Conservation (phyloP, 805 yeast species). For the Wickerhamiella cacticola region DNA sequence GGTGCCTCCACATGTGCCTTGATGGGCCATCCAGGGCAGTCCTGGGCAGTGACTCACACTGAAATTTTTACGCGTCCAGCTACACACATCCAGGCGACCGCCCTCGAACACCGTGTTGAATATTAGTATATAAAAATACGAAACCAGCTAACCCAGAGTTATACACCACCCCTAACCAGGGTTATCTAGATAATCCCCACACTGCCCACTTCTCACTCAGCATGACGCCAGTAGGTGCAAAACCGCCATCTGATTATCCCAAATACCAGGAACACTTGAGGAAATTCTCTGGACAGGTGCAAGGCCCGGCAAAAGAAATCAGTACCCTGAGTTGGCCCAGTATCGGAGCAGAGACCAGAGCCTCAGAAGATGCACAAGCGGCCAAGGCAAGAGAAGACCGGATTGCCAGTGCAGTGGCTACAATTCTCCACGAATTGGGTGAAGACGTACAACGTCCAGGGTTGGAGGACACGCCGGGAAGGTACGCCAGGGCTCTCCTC, state of each 20-base stretch:
- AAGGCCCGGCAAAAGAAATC: slow-evolving; percentile 36
- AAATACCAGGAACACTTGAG: slow-evolving; percentile 23
- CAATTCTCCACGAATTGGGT: slow-evolving; percentile 67
- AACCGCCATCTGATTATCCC: slow-evolving; percentile 23
- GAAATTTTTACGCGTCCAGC: too few relatives aligned
- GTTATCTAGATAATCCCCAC: not conserved
- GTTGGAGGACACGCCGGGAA: slow-evolving; percentile 80
- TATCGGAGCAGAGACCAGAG: slow-evolving; percentile 64
- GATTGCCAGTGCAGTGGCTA: slow-evolving; percentile 72
- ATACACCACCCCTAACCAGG: too few relatives aligned
- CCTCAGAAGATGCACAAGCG: slow-evolving; percentile 58
- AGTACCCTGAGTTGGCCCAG: slow-evolving; percentile 96
- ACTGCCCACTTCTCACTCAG: slow-evolving; percentile 3
- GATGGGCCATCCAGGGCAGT: too few relatives aligned
- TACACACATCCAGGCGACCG: too few relatives aligned
- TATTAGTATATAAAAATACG: not conserved
- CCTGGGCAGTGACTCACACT: too few relatives aligned
- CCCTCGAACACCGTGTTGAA: too few relatives aligned
- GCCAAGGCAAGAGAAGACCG: slow-evolving; percentile 54
- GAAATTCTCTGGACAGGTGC: slow-evolving; percentile 22
- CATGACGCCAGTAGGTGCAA: slow-evolving; percentile 15
- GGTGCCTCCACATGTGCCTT: too few relatives aligned
- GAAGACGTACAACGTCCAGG: slow-evolving; percentile 89
- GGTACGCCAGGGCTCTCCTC: slow-evolving; percentile 94
- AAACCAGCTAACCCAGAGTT: too few relatives aligned